phyloP scores from a whole-genome alignment of 2,329 filamentous ascomycete genomes.

The Trichoderma koningii region DNA sequence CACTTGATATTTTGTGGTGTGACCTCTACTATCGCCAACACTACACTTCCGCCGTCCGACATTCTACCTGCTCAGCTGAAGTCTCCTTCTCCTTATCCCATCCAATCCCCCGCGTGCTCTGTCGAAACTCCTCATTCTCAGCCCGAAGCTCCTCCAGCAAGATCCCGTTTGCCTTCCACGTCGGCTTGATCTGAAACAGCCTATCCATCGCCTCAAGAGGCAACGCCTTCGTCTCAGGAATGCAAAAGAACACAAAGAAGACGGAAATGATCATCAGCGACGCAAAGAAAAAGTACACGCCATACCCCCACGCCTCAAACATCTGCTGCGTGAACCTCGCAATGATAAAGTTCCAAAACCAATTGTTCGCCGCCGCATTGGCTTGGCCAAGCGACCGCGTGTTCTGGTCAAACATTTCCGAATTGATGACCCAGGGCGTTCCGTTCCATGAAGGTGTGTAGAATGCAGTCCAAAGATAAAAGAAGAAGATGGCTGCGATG shows the following conservation, averaged over 20 bases:
- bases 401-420: constrained; percentile 24
- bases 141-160: constrained; percentile 12
- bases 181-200: constrained; percentile 18
- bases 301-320: constrained; percentile 45
- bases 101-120: neutral
- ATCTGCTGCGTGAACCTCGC: constrained; percentile 45
- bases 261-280: constrained; percentile 50
- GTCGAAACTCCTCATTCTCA: constrained; percentile 12
- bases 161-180: constrained; percentile 13
- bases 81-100: constrained; percentile 22
- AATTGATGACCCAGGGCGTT: constrained; percentile 23
- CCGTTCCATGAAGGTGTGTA: constrained; percentile 23
- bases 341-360: constrained; percentile 27
- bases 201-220: constrained; percentile 49
- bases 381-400: constrained; percentile 23
- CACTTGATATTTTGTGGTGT: neutral
- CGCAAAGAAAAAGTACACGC: constrained; percentile 60
- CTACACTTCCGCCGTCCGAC: neutral
- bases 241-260: constrained; percentile 52
- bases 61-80: constrained; percentile 16
- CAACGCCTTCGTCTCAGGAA: constrained; percentile 58
- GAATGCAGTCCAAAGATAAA: constrained; percentile 21
- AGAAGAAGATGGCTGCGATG: constrained; percentile 23
- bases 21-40: neutral
- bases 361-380: constrained; percentile 22